Conservation (phyloP, 2,329 filamentous ascomycete genomes). For the Aspergillus brunneoviolaceus region DNA sequence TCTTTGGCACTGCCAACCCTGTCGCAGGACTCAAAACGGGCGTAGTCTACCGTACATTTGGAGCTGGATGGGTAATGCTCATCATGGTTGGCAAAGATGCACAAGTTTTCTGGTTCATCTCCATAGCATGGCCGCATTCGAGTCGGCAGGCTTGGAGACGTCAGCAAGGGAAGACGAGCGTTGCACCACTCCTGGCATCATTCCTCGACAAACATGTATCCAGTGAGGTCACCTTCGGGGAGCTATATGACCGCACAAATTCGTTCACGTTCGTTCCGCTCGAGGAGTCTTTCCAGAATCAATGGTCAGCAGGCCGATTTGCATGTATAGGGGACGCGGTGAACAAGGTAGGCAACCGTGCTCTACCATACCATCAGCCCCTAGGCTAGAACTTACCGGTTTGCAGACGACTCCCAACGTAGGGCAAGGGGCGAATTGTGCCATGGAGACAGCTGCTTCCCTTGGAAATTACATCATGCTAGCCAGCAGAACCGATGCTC, state of each 20-base stretch:
- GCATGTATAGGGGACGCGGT: conserved; percentile 4
- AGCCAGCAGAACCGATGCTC: not conserved
- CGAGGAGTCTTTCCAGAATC: not conserved
- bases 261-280: not conserved
- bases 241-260: not conserved
- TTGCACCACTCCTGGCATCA: not conserved
- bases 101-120: conserved; percentile 2
- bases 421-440: conserved; percentile 42
- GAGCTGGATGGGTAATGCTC: not conserved
- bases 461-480: conserved; percentile 27
- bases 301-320: conserved; percentile 2
- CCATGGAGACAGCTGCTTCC: conserved; percentile 39
- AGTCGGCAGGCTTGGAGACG: not conserved
- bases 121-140: not conserved
- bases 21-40: conserved; percentile 12
- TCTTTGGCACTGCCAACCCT: conserved; percentile 27
- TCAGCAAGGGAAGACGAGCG: not conserved
- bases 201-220: not conserved
- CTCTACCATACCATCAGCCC: not conserved
- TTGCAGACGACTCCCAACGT: conserved; percentile 31
- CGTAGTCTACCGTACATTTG: conserved; percentile 1
- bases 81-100: conserved; percentile 6
- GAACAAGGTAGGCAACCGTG: not conserved
- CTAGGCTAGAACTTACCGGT: not conserved
- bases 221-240: not conserved